phyloP scores from a whole-genome alignment of 768 basidiomycete species.

The Lentinula lateritia region DNA sequence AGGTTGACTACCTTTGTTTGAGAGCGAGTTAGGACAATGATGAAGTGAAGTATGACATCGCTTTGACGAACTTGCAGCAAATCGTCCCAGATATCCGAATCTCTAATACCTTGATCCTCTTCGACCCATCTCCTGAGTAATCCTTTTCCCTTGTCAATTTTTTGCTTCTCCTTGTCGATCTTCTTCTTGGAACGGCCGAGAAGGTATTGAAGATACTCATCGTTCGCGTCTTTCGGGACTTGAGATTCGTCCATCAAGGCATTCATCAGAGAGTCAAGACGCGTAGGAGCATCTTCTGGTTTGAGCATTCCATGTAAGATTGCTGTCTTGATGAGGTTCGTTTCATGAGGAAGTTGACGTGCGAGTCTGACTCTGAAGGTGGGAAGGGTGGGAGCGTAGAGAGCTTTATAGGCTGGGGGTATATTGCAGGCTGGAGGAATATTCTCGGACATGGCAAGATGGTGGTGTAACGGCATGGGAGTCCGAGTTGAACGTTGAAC shows the following conservation, averaged over 20 bases:
- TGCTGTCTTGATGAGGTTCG: neutral
- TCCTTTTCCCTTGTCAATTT: neutral
- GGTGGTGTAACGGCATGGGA: neutral
- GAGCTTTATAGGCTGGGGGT: neutral
- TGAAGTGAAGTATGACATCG: neutral
- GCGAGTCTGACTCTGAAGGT: neutral
- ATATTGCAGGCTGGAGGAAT: neutral
- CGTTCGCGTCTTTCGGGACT: neutral
- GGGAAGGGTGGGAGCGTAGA: neutral
- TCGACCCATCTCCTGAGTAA: neutral
- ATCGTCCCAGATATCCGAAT: neutral
- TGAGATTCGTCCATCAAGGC: neutral
- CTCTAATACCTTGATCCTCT: neutral
- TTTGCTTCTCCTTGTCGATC: neutral
- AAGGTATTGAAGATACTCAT: neutral
- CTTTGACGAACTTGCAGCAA: neutral
- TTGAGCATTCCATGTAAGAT: neutral
- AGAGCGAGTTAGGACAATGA: neutral
- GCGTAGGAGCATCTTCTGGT: neutral
- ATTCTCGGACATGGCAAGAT: neutral
- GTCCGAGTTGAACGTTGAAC: no score
- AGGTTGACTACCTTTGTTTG: neutral
- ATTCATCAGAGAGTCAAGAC: neutral
- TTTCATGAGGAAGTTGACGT: neutral
- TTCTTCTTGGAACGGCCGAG: neutral